phyloP scores from a whole-genome alignment of 1,139 yeast genomes.

The Scheffersomyces cryptocercus region DNA sequence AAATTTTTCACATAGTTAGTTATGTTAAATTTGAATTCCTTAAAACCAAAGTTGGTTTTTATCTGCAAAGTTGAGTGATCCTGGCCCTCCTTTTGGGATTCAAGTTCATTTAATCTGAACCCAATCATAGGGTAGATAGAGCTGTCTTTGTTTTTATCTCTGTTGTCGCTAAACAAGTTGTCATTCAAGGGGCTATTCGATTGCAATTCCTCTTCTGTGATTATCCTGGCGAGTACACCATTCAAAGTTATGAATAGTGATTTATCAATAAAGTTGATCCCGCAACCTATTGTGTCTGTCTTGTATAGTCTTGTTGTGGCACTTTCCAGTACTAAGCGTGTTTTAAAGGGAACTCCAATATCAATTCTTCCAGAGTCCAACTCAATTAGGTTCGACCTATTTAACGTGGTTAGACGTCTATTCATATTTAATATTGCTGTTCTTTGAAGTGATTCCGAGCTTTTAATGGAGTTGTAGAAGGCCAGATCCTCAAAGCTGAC shows the following conservation, averaged over 20 bases:
- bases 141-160: slow-evolving; percentile 10
- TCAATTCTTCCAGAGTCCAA: slow-evolving; percentile 36
- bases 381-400: slow-evolving; percentile 29
- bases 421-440: slow-evolving; percentile 37
- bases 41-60: slow-evolving; percentile 72
- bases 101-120: slow-evolving; percentile 32
- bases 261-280: slow-evolving; percentile 67
- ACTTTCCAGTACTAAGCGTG: slow-evolving; percentile 15
- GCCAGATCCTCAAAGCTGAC: slow-evolving; percentile 43
- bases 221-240: slow-evolving; percentile 54
- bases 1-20: slow-evolving; percentile 56
- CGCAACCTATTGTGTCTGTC: slow-evolving; percentile 79
- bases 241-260: slow-evolving; percentile 79
- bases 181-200: slow-evolving; percentile 28
- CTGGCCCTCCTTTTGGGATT: slow-evolving; percentile 4
- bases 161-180: slow-evolving; percentile 23
- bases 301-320: slow-evolving; percentile 19
- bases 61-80: slow-evolving; percentile 25
- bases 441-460: slow-evolving; percentile 31
- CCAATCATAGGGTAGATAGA: slow-evolving; percentile 46
- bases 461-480: slow-evolving; percentile 41
- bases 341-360: slow-evolving; percentile 39
- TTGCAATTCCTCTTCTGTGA: slow-evolving; percentile 31
- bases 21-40: slow-evolving; percentile 70
- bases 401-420: slow-evolving; percentile 35